Percentiles rank a stretch among this genome's conserved stretches.
Conservation (phyloP, 352 stramenopile genomes). For the Globisporangium nodosum region DNA sequence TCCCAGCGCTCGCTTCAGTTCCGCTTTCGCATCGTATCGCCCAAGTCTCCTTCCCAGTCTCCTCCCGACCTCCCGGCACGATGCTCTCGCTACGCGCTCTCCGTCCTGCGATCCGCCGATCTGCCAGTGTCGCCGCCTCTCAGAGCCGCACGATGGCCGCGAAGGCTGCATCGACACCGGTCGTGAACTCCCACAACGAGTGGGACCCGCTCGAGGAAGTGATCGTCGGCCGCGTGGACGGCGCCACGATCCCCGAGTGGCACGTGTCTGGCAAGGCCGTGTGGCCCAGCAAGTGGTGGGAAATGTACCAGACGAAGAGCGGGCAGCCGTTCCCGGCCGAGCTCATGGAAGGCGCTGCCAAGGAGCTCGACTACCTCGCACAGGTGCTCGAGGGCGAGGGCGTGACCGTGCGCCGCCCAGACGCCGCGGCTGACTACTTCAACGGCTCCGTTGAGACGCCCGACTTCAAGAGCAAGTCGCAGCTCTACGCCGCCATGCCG, state of each 20-base stretch:
- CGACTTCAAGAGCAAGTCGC: constrained; percentile 79
- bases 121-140: not conserved
- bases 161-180: constrained; percentile 27
- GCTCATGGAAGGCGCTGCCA: constrained; percentile 63
- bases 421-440: constrained; percentile 64
- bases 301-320: constrained; percentile 87
- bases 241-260: constrained; percentile 89
- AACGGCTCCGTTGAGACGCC: constrained; percentile 70
- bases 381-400: constrained; percentile 81
- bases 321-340: constrained; percentile 75
- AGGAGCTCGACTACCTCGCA: constrained; percentile 85
- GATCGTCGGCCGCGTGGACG: constrained; percentile 85
- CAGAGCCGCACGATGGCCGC: constrained; percentile 14
- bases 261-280: constrained; percentile 87
- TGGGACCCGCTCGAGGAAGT: constrained; percentile 90
- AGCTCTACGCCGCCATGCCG: constrained; percentile 87
- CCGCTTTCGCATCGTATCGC: not conserved
- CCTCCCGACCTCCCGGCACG: not conserved
- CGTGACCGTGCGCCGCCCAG: constrained; percentile 77
- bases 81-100: constrained; percentile 11
- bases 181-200: constrained; percentile 90
- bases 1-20: no score
- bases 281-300: constrained; percentile 85
- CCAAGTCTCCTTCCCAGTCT: not conserved
- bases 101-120: not conserved